Evolutionary conservation across 2,329 filamentous ascomycete species (phyloP).

Genomic region (Botrytis porri): DNA sequence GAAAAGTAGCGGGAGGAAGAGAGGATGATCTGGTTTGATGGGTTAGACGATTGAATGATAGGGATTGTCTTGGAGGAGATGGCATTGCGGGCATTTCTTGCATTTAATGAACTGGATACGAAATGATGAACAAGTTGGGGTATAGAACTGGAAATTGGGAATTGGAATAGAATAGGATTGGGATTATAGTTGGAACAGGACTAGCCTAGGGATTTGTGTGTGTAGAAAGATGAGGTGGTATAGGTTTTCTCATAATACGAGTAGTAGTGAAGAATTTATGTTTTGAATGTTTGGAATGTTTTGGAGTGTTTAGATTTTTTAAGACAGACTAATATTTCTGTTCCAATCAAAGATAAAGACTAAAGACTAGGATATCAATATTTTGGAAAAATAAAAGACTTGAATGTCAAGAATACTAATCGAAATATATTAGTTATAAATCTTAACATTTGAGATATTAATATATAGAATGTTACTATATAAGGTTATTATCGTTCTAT

Average conservation of each 20-base stretch:
- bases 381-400: no score
- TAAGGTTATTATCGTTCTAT: no score
- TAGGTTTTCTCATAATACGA: not conserved
- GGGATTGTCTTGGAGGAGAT: not conserved
- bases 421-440: no score
- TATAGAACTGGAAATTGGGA: not conserved
- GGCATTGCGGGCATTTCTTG: not conserved
- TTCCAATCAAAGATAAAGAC: no score
- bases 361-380: no score
- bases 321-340: no score
- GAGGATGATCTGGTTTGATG: not conserved
- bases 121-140: not conserved
- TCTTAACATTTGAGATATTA: no score
- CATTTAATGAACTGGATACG: not conserved
- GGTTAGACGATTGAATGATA: not conserved
- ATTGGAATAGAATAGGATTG: not conserved
- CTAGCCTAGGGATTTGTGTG: not conserved
- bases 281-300: no score
- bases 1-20: not conserved
- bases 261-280: not conserved
- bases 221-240: not conserved
- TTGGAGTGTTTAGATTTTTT: no score
- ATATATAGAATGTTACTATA: no score
- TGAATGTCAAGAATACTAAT: no score
- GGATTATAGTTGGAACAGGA: not conserved